Evolutionary conservation across 441 rosid genomes (phyloP).

Genomic region (Biscutella laevigata): DNA sequence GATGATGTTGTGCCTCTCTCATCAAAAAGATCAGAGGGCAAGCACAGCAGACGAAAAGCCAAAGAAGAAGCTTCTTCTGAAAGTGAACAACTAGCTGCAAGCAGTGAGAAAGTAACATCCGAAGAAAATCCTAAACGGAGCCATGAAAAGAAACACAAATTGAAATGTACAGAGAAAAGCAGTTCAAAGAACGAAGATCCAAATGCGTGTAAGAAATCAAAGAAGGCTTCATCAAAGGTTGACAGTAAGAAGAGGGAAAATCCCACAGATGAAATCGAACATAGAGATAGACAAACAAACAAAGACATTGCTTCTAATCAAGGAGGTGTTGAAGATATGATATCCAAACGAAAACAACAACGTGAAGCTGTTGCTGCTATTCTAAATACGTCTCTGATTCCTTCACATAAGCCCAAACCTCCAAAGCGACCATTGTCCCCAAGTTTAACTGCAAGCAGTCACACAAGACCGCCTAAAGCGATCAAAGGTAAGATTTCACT

Average conservation of each 20-base stretch:
- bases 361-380: slow-evolving; percentile 91
- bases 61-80: slow-evolving; percentile 32
- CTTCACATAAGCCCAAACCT: slow-evolving; percentile 50
- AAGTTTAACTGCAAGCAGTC: slow-evolving; percentile 32
- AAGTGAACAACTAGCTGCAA: slow-evolving; percentile 22
- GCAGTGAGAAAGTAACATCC: slow-evolving; percentile 23
- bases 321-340: slow-evolving; percentile 39
- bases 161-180: slow-evolving; percentile 27
- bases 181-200: slow-evolving; percentile 29
- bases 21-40: slow-evolving; percentile 25
- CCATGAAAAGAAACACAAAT: slow-evolving; percentile 29
- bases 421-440: slow-evolving; percentile 54
- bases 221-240: slow-evolving; percentile 34
- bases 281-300: slow-evolving; percentile 25
- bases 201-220: slow-evolving; percentile 17
- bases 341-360: slow-evolving; percentile 62
- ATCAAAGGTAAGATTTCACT: slow-evolving; percentile 45
- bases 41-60: slow-evolving; percentile 28
- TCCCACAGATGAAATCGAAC: slow-evolving; percentile 29
- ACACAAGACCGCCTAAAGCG: slow-evolving; percentile 50
- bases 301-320: slow-evolving; percentile 27
- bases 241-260: slow-evolving; percentile 28
- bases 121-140: slow-evolving; percentile 25
- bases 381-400: slow-evolving; percentile 68
- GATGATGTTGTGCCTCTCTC: slow-evolving; percentile 24